Conservation (phyloP, 208 protist genomes). For the Trichomonas tenax region DNA sequence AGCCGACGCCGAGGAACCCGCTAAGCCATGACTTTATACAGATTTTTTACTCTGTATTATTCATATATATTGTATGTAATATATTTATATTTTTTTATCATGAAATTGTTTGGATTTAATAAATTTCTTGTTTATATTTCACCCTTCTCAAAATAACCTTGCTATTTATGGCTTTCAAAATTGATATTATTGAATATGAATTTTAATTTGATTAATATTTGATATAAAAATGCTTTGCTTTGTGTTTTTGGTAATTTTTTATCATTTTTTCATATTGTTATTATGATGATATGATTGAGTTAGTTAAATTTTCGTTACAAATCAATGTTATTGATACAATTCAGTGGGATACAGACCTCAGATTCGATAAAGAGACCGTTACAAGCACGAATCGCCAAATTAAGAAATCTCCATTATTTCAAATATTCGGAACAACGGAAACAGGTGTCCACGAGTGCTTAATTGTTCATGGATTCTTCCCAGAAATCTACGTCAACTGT, state of each 20-base stretch:
- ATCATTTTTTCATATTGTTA: not conserved
- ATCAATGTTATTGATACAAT: constrained; percentile 9
- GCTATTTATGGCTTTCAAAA: too few species aligned
- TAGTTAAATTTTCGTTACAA: not conserved
- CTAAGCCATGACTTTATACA: not conserved
- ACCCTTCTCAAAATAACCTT: too few species aligned
- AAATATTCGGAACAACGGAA: not conserved
- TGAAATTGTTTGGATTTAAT: too few species aligned
- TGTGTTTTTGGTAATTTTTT: too few species aligned
- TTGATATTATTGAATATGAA: too few species aligned
- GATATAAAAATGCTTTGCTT: too few species aligned
- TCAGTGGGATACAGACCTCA: not conserved
- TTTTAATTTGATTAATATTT: too few species aligned
- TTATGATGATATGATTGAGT: not conserved
- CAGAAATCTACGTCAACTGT: not conserved
- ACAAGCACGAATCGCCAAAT: not conserved
- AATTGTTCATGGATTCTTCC: not conserved
- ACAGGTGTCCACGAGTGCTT: not conserved
- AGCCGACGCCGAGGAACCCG: not conserved
- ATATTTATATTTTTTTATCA: too few species aligned
- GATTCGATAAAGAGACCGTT: not conserved
- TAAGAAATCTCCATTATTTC: not conserved
- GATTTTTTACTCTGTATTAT: too few species aligned
- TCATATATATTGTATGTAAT: too few species aligned
- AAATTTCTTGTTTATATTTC: too few species aligned